Percentiles rank a stretch among this genome's conserved stretches.
phyloP scores from a whole-genome alignment of 495 filamentous ascomycete species.

The Aspergillus diversus region DNA sequence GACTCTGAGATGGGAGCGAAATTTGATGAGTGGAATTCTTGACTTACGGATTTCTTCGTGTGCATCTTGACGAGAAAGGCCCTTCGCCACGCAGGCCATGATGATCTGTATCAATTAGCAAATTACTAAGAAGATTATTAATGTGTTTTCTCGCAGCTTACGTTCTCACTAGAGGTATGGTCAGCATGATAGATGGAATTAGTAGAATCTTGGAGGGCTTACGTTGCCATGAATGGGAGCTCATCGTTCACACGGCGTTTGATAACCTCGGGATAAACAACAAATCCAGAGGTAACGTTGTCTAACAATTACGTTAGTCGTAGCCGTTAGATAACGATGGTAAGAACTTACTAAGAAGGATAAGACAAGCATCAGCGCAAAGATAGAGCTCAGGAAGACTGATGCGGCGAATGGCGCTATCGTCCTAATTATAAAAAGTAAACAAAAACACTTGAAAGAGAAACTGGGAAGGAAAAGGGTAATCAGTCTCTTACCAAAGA shows the following conservation, averaged over 20 bases:
- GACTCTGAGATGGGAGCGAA: background rate
- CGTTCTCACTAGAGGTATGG: constrained; percentile 41
- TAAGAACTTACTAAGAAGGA: constrained; percentile 58
- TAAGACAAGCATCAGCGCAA: constrained; percentile 77
- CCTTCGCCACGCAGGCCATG: constrained; percentile 79
- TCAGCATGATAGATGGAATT: constrained; percentile 23
- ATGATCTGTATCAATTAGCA: constrained; percentile 62
- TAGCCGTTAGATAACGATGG: background rate
- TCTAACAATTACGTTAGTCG: constrained; percentile 37
- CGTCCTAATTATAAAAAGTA: constrained; percentile 40
- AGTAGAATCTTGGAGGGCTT: constrained; percentile 26
- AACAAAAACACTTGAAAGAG: constrained; percentile 9
- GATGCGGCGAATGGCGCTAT: constrained; percentile 67
- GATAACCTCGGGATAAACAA: constrained; percentile 86
- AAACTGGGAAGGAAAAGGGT: background rate
- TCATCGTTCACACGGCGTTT: constrained; percentile 69
- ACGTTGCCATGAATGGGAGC: constrained; percentile 89
- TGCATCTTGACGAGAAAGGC: constrained; percentile 81
- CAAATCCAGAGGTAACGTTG: constrained; percentile 81
- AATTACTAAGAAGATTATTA: background rate
- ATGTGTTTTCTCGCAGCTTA: constrained; percentile 21
- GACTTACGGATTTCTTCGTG: constrained; percentile 78
- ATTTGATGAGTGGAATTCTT: background rate
- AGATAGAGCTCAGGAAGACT: constrained; percentile 83
- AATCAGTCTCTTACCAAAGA: constrained; percentile 50